Conservation (phyloP, 305 asterid genomes). For the Ruellia speciosa region DNA sequence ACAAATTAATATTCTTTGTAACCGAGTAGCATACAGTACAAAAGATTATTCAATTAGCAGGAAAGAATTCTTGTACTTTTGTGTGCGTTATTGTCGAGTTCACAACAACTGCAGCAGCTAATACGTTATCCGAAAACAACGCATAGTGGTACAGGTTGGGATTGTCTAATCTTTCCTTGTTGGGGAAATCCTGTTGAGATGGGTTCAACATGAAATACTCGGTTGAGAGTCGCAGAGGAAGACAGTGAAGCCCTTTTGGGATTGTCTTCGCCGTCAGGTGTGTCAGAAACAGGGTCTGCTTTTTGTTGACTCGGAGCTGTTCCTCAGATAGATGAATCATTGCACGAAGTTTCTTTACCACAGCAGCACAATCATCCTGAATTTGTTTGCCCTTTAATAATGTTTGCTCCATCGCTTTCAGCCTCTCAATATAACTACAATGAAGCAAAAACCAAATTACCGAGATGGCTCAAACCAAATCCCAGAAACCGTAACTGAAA, state of each 20-base stretch:
- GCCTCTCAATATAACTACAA: conserved; percentile 49
- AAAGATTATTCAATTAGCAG: no score
- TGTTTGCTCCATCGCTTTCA: conserved; percentile 57
- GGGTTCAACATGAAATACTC: conserved; percentile 52
- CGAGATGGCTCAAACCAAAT: background rate
- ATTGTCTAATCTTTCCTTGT: conserved; percentile 41
- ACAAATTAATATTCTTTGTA: background rate
- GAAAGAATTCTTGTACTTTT: conserved; percentile 30
- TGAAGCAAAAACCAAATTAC: background rate
- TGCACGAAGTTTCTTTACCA: conserved; percentile 59
- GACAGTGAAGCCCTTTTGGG: conserved; percentile 70
- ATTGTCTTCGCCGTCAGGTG: conserved; percentile 62
- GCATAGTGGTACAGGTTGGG: conserved; percentile 58
- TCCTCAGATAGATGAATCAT: conserved; percentile 70
- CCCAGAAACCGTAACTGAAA: background rate
- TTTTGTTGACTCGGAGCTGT: conserved; percentile 59
- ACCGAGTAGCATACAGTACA: background rate
- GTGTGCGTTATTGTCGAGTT: conserved; percentile 52
- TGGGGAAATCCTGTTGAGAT: conserved; percentile 44
- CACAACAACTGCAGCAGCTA: conserved; percentile 60
- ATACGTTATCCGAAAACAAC: conserved; percentile 53
- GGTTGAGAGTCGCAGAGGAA: conserved; percentile 59
- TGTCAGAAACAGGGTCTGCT: conserved; percentile 52
- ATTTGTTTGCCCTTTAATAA: conserved; percentile 54
- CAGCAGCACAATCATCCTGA: conserved; percentile 56